These are phyloP conservation scores for Fusarium zealandicum DNA, from an alignment of 2,329 filamentous ascomycete species.

Conservation along the genomic window DNA sequence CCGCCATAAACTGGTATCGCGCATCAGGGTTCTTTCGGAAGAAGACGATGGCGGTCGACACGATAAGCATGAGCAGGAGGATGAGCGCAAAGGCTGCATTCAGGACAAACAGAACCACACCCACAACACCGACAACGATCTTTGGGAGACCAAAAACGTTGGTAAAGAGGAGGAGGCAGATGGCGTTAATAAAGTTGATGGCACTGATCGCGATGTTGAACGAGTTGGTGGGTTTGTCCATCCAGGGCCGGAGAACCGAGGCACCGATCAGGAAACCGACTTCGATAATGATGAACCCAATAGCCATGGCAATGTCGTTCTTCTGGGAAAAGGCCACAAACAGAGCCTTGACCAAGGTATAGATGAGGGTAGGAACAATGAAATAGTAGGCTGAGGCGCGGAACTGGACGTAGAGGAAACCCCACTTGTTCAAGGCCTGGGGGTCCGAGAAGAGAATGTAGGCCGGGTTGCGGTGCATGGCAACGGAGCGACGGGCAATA, in stretches of 20 bases:
- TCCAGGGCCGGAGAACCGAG: constrained; percentile 87
- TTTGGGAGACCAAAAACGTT: constrained; percentile 83
- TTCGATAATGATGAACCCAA: constrained; percentile 85
- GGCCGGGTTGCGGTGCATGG: constrained; percentile 93
- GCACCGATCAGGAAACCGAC: constrained; percentile 77
- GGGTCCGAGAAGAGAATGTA: constrained; percentile 98
- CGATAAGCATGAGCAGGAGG: constrained; percentile 77
- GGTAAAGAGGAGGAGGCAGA: constrained; percentile 90
- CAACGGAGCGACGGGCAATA: constrained; percentile 85
- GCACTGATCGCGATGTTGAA: constrained; percentile 94
- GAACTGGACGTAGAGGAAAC: constrained; percentile 97
- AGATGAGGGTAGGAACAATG: constrained; percentile 79
- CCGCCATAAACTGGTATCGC: constrained; percentile 94
- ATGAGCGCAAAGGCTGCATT: constrained; percentile 86
- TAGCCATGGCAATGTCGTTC: constrained; percentile 74
- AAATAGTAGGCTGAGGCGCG: constrained; percentile 96
- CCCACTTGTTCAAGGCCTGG: constrained; percentile 95
- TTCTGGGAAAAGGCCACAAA: constrained; percentile 85
- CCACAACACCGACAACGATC: constrained; percentile 86
- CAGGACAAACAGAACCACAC: constrained; percentile 86
- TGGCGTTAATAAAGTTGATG: constrained; percentile 88
- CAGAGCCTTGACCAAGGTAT: constrained; percentile 86
- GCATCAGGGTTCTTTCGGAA: constrained; percentile 94
- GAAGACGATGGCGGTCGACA: constrained; percentile 72
- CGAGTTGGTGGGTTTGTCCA: constrained; percentile 98